Evolutionary conservation across 768 basidiomycete species (phyloP), one percentile per base, ranked within the genome.

Genomic region (Saitozyma sp.): DNA sequence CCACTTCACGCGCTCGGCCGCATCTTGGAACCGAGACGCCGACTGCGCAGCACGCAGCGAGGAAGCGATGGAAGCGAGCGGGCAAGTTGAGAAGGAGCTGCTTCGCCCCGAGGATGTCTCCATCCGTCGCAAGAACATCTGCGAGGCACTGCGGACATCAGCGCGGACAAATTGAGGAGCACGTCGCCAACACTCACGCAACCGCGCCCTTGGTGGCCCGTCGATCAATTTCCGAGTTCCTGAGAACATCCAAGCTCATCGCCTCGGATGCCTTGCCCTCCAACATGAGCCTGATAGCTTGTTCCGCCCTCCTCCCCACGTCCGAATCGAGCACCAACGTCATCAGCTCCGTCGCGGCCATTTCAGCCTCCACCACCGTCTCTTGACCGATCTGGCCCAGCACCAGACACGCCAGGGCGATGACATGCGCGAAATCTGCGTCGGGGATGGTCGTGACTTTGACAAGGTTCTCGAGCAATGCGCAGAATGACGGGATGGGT

Each of bases 11-110:
- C 67, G 46, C n/a, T 70, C 59, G 1, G 63, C 51, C 9, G 48
- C 10, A 14, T 57, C 54, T 16, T 49, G 29, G 43, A 65, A 69
- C 11, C 74, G 66, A 20, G 58, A 61, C 1, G 65, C 61, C 0
- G 70, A 66, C 40, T 72, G 64, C 8, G 75, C 70, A n/a, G 70
- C 66, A 11, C 66, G 55, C 3, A 79, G 59, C 2, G 73, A 73
- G 0, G 73, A 75, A 0, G 62, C 54, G 14, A 77, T 59, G 14
- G 73, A 69, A 1, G 72, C 56, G 13, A 79, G 58, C 6, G 63
- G 40, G 39, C 62, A 69, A 7, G 50, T 60, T 0, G 67, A 62
- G 17, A 61, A 48, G 13, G 41, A 19, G 14, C 56, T 52, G 0
- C 62, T 19, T 40, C 54, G 51, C 29, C 59, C 51, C 10, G 63